These are phyloP conservation scores for Dendrothele bispora DNA, from an alignment of 768 basidiomycete species.

Conservation along the genomic window DNA sequence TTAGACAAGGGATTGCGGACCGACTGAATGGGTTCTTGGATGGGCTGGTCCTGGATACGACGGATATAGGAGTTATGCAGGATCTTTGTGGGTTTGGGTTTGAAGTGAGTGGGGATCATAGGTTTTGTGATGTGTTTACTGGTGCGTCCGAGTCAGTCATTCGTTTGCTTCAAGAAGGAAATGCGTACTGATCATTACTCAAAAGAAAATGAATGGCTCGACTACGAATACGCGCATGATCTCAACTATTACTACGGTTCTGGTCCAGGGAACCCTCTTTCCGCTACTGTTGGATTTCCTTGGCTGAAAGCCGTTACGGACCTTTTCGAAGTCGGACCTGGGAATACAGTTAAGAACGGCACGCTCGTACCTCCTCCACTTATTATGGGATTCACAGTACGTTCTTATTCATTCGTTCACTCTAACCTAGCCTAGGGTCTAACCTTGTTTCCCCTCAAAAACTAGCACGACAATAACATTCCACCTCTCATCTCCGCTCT, in stretches of 20 bases:
- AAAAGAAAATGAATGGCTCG: constrained; percentile 39
- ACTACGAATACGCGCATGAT: constrained; percentile 46
- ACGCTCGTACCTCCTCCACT: constrained; percentile 37
- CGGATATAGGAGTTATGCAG: constrained; percentile 41
- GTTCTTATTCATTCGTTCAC: background rate
- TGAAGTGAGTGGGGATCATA: constrained; percentile 35
- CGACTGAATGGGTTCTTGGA: constrained; percentile 37
- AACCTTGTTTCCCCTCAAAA: too few species aligned
- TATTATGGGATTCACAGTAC: constrained; percentile 43
- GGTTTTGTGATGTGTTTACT: constrained; percentile 41
- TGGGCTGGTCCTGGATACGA: constrained; percentile 30
- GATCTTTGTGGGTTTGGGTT: constrained; percentile 43
- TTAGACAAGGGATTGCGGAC: constrained; percentile 30
- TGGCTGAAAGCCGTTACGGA: constrained; percentile 39
- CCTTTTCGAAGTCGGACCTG: constrained; percentile 33
- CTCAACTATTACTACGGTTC: constrained; percentile 48
- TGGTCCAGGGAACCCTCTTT: constrained; percentile 44
- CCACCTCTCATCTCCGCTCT: constrained; percentile 42
- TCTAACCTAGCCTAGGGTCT: background rate
- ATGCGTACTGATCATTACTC: too few species aligned
- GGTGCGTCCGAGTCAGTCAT: too few species aligned
- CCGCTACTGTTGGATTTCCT: constrained; percentile 38
- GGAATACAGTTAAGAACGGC: constrained; percentile 18
- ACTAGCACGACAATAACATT: constrained; percentile 47
- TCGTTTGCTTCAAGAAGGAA: background rate